Base-by-base conservation (phyloP, 306 rosid species). In the Prunus mira region DNA sequence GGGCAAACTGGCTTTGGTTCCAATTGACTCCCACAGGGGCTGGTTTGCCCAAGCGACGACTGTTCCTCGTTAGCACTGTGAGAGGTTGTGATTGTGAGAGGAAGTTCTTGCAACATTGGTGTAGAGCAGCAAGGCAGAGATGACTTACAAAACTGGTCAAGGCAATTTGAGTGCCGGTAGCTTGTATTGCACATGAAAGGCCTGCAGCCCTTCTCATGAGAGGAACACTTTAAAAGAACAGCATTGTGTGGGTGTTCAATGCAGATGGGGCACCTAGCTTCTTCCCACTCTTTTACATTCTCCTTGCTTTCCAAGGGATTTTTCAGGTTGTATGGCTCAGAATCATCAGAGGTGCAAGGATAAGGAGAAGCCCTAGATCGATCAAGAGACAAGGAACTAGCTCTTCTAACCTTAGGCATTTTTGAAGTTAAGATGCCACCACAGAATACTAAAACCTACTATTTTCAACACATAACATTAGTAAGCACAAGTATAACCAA, bases 111-210 rank as follows among this genome's bases (percentile, higher is more conserved):
- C 76, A 91, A 81, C 69, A 78, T 71, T 80, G 81, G 63, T 22
- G 89, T 69, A 27, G 88, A 80, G 61, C 88, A 77, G 80, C 76
- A 72, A 46, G 89, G 79, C 76, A 76, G 87, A 86, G 82, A 86
- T 13, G 89, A 84, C 87, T 90, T 88, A 65, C 93, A 87, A 69
- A 88, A 92, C 87, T 87, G 98, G 69, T 93, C 95, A 34, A 93
- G 90, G 82, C 98, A 93, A 68, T 91, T 91, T 47, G 98, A 91
- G 88, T 89, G 98, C 69, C 96, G 84, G 73, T 79, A 80, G 86
- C 98, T 93, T 25, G 93, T 91, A 76, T 91, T 88, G 85, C 98
- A 93, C 94, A 91, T 89, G 74, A 80, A 93, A 50, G 98, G 86
- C 56, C 84, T 88, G 76, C 98, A 93, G 41, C 98, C 98, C 69